phyloP scores from a whole-genome alignment of 129 eudicot genomes.

The Artemisia argyi region DNA sequence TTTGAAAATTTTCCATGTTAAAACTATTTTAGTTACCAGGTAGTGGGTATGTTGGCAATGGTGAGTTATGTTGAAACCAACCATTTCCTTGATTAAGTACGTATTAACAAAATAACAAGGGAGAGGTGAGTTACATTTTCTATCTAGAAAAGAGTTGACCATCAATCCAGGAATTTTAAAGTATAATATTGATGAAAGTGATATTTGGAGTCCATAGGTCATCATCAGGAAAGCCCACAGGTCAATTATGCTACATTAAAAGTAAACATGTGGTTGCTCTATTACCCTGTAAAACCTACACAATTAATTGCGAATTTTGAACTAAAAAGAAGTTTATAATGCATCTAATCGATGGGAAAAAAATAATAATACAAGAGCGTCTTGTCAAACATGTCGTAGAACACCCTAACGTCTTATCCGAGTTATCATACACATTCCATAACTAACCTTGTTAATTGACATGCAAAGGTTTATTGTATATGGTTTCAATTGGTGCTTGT shows the following conservation, averaged over 20 bases:
- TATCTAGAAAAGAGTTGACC: no score
- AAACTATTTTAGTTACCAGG: not conserved
- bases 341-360: not conserved
- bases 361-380: not conserved
- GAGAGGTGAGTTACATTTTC: no score
- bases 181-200: no score
- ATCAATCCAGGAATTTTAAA: no score
- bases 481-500: conserved; percentile 41
- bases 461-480: conserved; percentile 41
- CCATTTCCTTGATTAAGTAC: no score
- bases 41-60: not conserved
- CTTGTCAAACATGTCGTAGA: conserved; percentile 15
- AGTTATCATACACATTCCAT: not conserved
- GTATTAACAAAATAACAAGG: no score
- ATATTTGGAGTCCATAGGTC: no score
- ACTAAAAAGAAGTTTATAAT: conserved; percentile 14
- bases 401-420: not conserved
- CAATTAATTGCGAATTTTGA: conserved; percentile 7
- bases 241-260: conserved; percentile 18
- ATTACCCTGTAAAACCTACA: conserved; percentile 25
- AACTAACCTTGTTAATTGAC: conserved; percentile 28
- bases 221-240: not conserved
- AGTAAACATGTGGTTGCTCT: conserved; percentile 18
- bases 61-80: not conserved
- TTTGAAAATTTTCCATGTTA: no score